Conservation (phyloP, 2,329 filamentous ascomycete genomes). For the Mollisiaceae sp. region DNA sequence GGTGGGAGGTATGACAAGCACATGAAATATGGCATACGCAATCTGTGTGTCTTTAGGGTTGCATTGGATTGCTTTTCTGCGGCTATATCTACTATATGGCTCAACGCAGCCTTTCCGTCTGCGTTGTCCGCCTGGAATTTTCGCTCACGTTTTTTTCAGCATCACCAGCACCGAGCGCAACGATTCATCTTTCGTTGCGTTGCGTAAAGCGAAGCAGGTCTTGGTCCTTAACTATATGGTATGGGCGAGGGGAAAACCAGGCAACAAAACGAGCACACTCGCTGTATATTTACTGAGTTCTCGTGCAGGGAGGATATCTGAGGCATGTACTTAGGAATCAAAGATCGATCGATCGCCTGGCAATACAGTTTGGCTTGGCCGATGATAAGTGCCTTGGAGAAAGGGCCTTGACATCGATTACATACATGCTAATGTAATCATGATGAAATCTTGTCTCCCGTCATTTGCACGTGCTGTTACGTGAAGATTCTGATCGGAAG, state of each 20-base stretch:
- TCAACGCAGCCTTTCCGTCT: background rate
- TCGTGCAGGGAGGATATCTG: background rate
- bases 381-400: no score
- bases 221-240: background rate
- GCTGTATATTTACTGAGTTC: conserved; percentile 16
- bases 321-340: conserved; percentile 12
- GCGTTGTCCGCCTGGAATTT: background rate
- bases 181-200: background rate
- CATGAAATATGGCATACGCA: conserved; percentile 1
- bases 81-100: conserved; percentile 3
- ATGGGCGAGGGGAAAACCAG: background rate
- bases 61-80: background rate
- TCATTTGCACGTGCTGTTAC: background rate
- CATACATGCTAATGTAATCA: conserved; percentile 22
- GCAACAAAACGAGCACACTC: background rate
- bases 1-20: background rate
- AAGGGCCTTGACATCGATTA: no score
- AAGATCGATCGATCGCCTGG: no score
- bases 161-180: background rate
- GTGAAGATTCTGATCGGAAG: no score
- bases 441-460: background rate
- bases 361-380: no score
- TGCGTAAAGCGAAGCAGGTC: background rate
- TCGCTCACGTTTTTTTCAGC: background rate
- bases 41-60: background rate